Evolutionary conservation across 1,284 basidiomycete species (phyloP).

Genomic region (Cutaneotrichosporon mucoides): DNA sequence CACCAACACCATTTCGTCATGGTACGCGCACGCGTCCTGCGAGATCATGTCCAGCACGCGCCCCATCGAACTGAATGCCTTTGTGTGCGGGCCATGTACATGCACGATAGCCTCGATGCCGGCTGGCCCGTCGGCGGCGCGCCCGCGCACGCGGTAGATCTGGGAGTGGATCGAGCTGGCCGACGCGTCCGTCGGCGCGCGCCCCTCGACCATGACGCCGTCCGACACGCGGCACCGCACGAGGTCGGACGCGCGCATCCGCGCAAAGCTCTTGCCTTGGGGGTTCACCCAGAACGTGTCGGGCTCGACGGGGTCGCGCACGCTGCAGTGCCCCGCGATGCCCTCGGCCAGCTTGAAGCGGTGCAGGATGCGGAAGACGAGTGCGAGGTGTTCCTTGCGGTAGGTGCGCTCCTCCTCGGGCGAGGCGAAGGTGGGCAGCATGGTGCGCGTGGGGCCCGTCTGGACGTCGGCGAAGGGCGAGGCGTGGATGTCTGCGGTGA

Average conservation of each 20-base stretch:
- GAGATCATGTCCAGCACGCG: constrained; percentile 40
- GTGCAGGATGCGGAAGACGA: constrained; percentile 39
- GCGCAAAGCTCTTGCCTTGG: constrained; percentile 36
- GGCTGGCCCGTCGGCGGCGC: constrained; percentile 21
- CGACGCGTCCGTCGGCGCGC: constrained; percentile 33
- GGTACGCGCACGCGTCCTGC: constrained; percentile 41
- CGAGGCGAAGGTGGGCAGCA: constrained; percentile 30
- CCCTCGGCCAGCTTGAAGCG: constrained; percentile 36
- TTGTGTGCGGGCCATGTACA: constrained; percentile 42
- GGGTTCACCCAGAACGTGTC: constrained; percentile 45
- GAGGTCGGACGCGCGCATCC: constrained; percentile 36
- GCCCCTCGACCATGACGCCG: constrained; percentile 34
- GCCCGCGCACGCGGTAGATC: constrained; percentile 32
- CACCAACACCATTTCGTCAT: constrained; percentile 36
- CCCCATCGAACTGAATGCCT: constrained; percentile 35
- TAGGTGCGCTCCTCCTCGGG: constrained; percentile 35
- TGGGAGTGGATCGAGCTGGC: constrained; percentile 41
- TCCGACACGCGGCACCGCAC: constrained; percentile 30
- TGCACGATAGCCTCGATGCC: constrained; percentile 41
- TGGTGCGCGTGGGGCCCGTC: constrained; percentile 30
- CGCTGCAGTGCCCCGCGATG: constrained; percentile 40
- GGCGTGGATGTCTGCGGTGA: constrained; percentile 25
- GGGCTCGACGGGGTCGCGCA: constrained; percentile 40
- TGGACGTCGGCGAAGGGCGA: constrained; percentile 37
- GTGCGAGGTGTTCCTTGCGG: constrained; percentile 41